Percentiles rank a stretch among this genome's conserved stretches.
phyloP scores from a whole-genome alignment of 768 basidiomycete genomes.

The Mycena polygramma region DNA sequence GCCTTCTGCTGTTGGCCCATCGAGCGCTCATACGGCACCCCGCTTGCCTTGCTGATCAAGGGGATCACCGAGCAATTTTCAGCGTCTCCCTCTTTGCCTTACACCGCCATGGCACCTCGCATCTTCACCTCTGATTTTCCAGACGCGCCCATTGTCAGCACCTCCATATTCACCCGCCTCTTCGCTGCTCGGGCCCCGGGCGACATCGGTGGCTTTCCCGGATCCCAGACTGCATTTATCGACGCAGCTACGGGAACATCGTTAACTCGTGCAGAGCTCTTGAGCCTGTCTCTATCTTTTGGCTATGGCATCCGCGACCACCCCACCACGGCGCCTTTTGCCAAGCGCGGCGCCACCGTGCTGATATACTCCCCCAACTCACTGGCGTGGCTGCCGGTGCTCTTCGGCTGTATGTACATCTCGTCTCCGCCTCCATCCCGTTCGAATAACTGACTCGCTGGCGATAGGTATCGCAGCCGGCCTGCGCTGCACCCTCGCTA shows the following conservation, averaged over 20 bases:
- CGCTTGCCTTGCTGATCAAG: background rate
- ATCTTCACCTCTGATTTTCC: slow-evolving; percentile 64
- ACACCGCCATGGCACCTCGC: slow-evolving; percentile 47
- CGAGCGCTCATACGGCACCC: too few relatives aligned
- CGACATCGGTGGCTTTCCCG: slow-evolving; percentile 58
- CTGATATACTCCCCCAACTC: slow-evolving; percentile 80
- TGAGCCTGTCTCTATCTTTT: slow-evolving; percentile 67
- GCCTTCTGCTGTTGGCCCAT: too few relatives aligned
- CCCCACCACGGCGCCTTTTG: slow-evolving; percentile 42
- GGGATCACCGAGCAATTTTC: background rate
- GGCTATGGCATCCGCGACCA: slow-evolving; percentile 70
- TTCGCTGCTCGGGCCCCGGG: slow-evolving; percentile 47
- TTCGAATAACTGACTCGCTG: background rate
- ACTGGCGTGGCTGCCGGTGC: slow-evolving; percentile 61
- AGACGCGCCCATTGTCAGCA: slow-evolving; percentile 51
- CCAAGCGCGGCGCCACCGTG: slow-evolving; percentile 67
- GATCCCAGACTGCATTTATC: slow-evolving; percentile 66
- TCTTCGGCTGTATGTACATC: slow-evolving; percentile 50
- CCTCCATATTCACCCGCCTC: slow-evolving; percentile 65
- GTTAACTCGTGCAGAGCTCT: slow-evolving; percentile 69
- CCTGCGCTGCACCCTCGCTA: slow-evolving; percentile 78
- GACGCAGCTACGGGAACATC: slow-evolving; percentile 71
- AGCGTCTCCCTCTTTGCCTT: background rate
- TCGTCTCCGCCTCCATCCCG: slow-evolving; percentile 33
- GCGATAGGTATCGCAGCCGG: slow-evolving; percentile 68